Evolutionary conservation across 176 grass and related monocot species (phyloP), one percentile per base, ranked within the genome.

Genomic region (Pontederia paniculata): DNA sequence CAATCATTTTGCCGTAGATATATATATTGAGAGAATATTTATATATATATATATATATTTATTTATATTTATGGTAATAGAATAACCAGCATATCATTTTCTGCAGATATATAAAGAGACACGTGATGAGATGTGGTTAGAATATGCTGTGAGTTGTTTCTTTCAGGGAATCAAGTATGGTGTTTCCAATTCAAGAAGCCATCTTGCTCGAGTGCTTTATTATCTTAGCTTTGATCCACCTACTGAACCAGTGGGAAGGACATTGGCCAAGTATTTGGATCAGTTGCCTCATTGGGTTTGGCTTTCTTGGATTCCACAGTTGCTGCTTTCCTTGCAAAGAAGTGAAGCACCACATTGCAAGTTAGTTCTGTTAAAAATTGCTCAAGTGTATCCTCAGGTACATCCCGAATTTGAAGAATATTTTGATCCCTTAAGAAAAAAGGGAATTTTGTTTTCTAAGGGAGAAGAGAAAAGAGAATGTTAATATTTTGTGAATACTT

Each of bases 281-380:
- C 93, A 98, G 63, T 68, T 98, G 11, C 93, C 93, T 55, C 80
- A 98, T 65, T 91, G 93, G 93, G 87, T 98, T 74, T 98, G 93
- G 93, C 86, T 98, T 69, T 91, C 93, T 62, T 98, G 93, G 93
- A 98, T 98, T 76, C 93, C 93, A 65, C 93, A 98, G 56, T 69
- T 98, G 21, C 80, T 98, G 52, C 71, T 98, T 45, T 98, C 93
- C 65, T 72, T 98, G 43, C 93, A 98, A 69, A 74, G 93, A 75
- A 84, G 62, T 72, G 93, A 98, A 81, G 93, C 80, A 20, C 77
- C 79, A 49, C 86, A 98, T 72, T 91, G 87, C 73, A 98, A 91
- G 89, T 79, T 88, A 66, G 93, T 98, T 81, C 82, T 98, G 25
- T 54, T 98, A 60, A 98, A 98, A 78, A 83, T 98, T 77, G 87